Conservation (phyloP, 257 asterid species). For the Paulownia fortunei region DNA sequence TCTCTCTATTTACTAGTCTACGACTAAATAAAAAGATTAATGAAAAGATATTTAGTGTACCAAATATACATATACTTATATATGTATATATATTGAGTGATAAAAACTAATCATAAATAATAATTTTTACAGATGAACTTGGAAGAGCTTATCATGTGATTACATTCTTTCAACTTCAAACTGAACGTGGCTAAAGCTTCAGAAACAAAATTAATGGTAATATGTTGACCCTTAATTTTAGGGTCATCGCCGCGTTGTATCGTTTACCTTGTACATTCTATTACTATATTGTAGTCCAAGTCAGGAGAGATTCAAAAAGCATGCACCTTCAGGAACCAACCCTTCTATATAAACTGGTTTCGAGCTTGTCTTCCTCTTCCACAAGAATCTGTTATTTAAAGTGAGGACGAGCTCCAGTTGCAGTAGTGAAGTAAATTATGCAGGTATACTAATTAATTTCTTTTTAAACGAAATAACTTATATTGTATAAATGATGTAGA, state of each 20-base stretch:
- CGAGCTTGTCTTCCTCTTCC: not conserved
- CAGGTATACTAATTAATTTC: conserved; percentile 5
- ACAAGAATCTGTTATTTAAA: not conserved
- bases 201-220: conserved; percentile 4
- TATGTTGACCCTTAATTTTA: conserved; percentile 31
- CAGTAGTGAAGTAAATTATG: conserved; percentile 4
- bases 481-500: not conserved
- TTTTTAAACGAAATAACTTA: not conserved
- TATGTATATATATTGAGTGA: too few relatives aligned
- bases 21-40: too few relatives aligned
- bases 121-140: not conserved
- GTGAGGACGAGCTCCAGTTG: not conserved
- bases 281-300: not conserved
- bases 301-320: not conserved
- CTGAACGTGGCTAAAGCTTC: conserved; percentile 37
- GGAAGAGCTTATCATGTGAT: conserved; percentile 21
- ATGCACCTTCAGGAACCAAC: too few relatives aligned
- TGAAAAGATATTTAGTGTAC: too few relatives aligned
- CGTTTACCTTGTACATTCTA: not conserved
- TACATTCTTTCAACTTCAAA: conserved; percentile 1
- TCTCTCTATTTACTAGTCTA: too few relatives aligned
- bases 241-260: conserved; percentile 35
- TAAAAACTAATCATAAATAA: too few relatives aligned
- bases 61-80: too few relatives aligned
- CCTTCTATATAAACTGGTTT: not conserved